These are phyloP conservation scores for Aspergillus sp. DNA, from an alignment of 2,329 filamentous ascomycete genomes.

Conservation along the genomic window DNA sequence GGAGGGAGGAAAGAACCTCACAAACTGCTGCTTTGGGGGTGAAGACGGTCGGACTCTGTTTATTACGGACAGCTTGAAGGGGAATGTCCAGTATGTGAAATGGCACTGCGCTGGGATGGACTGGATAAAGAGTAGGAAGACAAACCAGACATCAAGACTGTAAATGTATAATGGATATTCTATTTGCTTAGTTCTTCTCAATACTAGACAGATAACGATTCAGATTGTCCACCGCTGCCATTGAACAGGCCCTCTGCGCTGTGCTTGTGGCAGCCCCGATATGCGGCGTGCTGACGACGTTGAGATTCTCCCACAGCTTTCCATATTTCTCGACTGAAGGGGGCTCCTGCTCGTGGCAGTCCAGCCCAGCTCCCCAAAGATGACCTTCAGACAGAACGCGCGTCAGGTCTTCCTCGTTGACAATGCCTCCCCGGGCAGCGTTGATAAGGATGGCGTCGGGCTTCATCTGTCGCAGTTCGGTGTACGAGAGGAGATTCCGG, in stretches of 20 bases:
- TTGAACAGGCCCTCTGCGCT: conserved; percentile 38
- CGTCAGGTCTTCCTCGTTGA: conserved; percentile 39
- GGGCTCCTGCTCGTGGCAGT: conserved; percentile 44
- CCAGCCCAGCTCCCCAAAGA: conserved; percentile 43
- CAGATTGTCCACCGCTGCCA: conserved; percentile 35
- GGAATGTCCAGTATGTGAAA: conserved; percentile 20
- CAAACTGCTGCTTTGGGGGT: conserved; percentile 46
- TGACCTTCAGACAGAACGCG: conserved; percentile 32
- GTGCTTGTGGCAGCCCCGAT: conserved; percentile 47
- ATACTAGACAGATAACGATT: conserved; percentile 18
- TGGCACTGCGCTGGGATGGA: conserved; percentile 19
- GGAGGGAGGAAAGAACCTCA: conserved; percentile 35
- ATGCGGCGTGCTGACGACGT: conserved; percentile 46
- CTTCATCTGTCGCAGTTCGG: conserved; percentile 39
- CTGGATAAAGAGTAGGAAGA: neutral
- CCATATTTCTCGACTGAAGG: conserved; percentile 36
- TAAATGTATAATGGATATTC: too few species aligned
- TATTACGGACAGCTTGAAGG: conserved; percentile 44
- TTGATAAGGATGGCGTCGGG: conserved; percentile 42
- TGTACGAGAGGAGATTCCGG: conserved; percentile 30
- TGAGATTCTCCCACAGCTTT: conserved; percentile 32
- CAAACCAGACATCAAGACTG: too few species aligned
- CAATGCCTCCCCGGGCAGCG: conserved; percentile 41
- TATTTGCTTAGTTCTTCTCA: neutral
- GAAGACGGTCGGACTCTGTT: conserved; percentile 38